These are phyloP conservation scores for Termitomyces sp. DNA, from an alignment of 768 basidiomycete species.

Conservation along the genomic window DNA sequence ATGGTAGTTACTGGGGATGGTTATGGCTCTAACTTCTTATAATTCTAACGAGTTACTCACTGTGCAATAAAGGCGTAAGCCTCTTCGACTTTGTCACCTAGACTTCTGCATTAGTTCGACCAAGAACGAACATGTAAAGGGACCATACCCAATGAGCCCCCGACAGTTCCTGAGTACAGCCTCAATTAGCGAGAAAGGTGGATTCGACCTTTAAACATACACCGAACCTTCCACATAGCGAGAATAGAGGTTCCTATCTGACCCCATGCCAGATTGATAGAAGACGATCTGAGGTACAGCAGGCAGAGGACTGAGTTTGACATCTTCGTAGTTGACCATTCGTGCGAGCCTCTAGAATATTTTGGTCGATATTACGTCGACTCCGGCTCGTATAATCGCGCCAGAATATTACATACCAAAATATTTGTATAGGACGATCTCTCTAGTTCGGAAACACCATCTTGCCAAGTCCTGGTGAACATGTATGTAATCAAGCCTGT, in stretches of 20 bases:
- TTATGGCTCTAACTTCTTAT: neutral
- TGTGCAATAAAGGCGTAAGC: slow-evolving; percentile 80
- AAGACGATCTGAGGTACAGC: slow-evolving; percentile 60
- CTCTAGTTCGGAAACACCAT: slow-evolving; percentile 44
- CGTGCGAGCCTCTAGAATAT: slow-evolving; percentile 47
- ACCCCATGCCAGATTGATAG: slow-evolving; percentile 61
- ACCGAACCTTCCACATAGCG: slow-evolving; percentile 29
- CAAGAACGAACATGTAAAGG: neutral
- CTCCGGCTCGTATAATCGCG: neutral
- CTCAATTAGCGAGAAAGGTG: slow-evolving; percentile 1
- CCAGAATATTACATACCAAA: slow-evolving; percentile 32
- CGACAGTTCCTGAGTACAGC: slow-evolving; percentile 49
- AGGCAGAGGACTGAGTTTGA: slow-evolving; percentile 24
- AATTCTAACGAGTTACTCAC: slow-evolving; percentile 35
- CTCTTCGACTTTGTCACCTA: slow-evolving; percentile 73
- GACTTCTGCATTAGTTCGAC: neutral
- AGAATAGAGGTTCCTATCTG: slow-evolving; percentile 53
- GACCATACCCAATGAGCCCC: slow-evolving; percentile 50
- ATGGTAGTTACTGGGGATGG: slow-evolving; percentile 53
- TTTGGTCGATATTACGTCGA: neutral
- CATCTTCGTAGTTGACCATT: slow-evolving; percentile 47
- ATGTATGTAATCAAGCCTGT: neutral
- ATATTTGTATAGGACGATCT: slow-evolving; percentile 54
- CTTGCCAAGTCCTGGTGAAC: slow-evolving; percentile 65
- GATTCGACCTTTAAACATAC: neutral